Base-by-base conservation (phyloP, 345 rosid species). In the Cardiospermum halicacabum region DNA sequence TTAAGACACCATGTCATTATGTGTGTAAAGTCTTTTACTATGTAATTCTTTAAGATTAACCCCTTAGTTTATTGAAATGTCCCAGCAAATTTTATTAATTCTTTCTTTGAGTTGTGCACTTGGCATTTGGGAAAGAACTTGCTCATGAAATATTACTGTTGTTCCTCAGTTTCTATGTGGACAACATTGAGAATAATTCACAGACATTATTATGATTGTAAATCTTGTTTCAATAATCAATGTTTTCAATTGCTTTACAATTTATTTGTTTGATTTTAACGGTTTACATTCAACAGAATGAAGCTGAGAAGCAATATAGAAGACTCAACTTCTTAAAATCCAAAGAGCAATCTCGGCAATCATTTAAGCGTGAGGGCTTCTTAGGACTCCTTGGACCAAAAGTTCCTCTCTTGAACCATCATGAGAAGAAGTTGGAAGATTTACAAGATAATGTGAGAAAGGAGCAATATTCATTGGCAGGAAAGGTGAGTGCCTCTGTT, bases 341-440 rank as follows among this genome's bases (percentile, higher is more conserved):
- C 5, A 11, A 55, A 5, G 77, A 60, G 56, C 60, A 61, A 62
- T 53, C 84, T 68, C 72, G 59, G 27, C 76, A 74, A 59, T 68
- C 64, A 50, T 67, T 61, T 43, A 78, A 5, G 63, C 85, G 88
- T 60, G 86, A 81, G 49, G 98, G 98, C 43, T 78, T 81, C 47
- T 68, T 87, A 62, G 98, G 96, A 72, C 71, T 92, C 32, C 80
- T 79, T 72, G 91, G 96, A 76, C 81, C 18, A 59, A 79, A 69
- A 74, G 91, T 86, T 72, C 80, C 80, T 80, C 67, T 76, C 62
- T 71, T 80, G 56, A 85, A 83, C n/a, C 84, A 77, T 49, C 80
- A 81, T 72, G 89, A 81, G 62, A 84, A 77, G 73, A 86, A 79
- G 79, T 78, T 89, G 77, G 89, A 79, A 55, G 80, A 78, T 63